A percentile compares a stretch with the other conserved stretches of the same genome.
Conservation (phyloP, 495 filamentous ascomycete genomes). For the Darksidea phi region DNA sequence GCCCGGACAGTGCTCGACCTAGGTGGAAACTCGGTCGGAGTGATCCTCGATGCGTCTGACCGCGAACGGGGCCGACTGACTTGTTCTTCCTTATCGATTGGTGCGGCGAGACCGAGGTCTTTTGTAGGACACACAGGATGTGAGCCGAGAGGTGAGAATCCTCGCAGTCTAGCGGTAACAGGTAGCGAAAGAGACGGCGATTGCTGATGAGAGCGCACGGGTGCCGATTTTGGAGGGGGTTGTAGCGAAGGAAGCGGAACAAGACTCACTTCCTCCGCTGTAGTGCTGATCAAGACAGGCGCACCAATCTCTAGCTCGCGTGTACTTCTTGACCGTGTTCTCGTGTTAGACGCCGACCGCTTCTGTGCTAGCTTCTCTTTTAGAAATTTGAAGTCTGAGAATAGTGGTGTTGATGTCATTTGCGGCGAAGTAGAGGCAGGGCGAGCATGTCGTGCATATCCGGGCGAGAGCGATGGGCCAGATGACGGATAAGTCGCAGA, state of each 20-base stretch:
- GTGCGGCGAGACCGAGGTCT: conserved; percentile 12
- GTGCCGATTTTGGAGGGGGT: conserved; percentile 1
- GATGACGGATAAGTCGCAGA: conserved; percentile 18
- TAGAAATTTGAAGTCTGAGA: conserved; percentile 19
- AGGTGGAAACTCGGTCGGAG: background rate
- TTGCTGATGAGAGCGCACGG: background rate
- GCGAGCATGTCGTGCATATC: conserved; percentile 12
- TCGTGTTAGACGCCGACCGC: conserved; percentile 11
- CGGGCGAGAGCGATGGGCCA: conserved; percentile 11
- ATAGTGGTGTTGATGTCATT: background rate
- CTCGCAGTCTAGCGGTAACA: background rate
- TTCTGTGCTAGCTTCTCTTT: conserved; percentile 16
- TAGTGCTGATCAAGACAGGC: conserved; percentile 21
- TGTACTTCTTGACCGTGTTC: conserved; percentile 5
- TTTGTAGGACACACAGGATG: conserved; percentile 22
- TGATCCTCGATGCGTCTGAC: background rate
- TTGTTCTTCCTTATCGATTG: background rate
- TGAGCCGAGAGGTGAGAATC: conserved; percentile 27
- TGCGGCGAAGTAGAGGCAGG: conserved; percentile 20
- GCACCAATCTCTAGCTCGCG: conserved; percentile 29
- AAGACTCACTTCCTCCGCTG: conserved; percentile 25
- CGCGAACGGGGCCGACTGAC: conserved; percentile 2
- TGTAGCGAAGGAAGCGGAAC: conserved; percentile 18
- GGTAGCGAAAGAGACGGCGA: background rate
- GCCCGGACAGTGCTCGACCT: conserved; percentile 6